Percentiles rank a stretch among this genome's conserved stretches.
Conservation (phyloP, 495 filamentous ascomycete genomes). For the Aspergillus affinis region DNA sequence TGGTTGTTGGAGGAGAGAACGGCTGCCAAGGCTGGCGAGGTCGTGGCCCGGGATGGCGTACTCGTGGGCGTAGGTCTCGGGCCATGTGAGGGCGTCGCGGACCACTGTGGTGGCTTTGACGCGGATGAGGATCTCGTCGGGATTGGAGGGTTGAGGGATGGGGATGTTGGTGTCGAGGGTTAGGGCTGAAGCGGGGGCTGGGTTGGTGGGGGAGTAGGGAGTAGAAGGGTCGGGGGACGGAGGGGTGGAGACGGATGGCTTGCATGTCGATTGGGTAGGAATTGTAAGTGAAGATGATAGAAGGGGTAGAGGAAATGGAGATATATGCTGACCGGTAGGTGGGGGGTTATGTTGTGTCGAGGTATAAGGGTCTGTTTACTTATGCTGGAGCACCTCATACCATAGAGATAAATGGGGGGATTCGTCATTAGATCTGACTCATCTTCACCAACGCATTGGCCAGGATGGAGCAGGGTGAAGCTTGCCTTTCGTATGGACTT, state of each 20-base stretch:
- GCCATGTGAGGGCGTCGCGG: slow-evolving; percentile 36
- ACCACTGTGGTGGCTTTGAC: slow-evolving; percentile 33
- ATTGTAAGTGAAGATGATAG: neutral
- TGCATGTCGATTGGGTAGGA: slow-evolving; percentile 32
- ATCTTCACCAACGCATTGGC: neutral
- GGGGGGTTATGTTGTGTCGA: too few species aligned
- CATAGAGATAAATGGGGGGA: neutral
- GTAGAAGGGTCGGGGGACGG: slow-evolving; percentile 13
- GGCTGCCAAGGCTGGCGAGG: slow-evolving; percentile 41
- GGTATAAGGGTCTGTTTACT: too few species aligned
- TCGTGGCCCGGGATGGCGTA: slow-evolving; percentile 43
- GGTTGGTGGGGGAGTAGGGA: slow-evolving; percentile 33
- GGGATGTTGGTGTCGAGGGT: slow-evolving; percentile 29
- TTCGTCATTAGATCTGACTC: neutral
- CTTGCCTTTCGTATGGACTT: neutral
- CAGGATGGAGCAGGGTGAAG: too few species aligned
- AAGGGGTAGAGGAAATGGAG: neutral
- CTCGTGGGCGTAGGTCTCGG: slow-evolving; percentile 29
- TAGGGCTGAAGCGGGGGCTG: slow-evolving; percentile 32
- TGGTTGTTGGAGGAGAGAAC: slow-evolving; percentile 6
- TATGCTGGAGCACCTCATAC: neutral
- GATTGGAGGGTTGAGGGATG: slow-evolving; percentile 22
- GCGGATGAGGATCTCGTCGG: slow-evolving; percentile 29
- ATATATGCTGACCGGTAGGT: neutral
- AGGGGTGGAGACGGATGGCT: slow-evolving; percentile 39